A percentile compares a stretch with the other conserved stretches of the same genome.
Evolutionary conservation across 345 rosid species (phyloP).

Genomic region (Punica granatum): DNA sequence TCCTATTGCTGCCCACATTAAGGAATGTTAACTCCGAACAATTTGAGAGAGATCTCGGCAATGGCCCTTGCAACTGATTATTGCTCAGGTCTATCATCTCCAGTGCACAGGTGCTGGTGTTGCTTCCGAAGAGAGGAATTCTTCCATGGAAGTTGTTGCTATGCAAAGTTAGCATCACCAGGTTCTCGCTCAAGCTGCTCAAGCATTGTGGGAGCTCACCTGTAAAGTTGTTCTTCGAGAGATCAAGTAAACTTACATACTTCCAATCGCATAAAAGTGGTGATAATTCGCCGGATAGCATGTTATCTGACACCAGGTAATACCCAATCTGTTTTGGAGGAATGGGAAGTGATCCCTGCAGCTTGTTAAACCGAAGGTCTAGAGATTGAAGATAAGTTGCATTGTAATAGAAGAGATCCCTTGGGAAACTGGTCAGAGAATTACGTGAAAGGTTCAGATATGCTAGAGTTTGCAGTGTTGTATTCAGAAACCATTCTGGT

Average conservation of each 20-base stretch:
- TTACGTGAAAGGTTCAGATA: slow-evolving; percentile 7
- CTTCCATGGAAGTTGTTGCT: slow-evolving; percentile 16
- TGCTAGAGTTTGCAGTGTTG: rapidly evolving
- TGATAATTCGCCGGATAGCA: slow-evolving; percentile 9
- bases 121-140: slow-evolving; percentile 6
- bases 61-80: slow-evolving; percentile 8
- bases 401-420: not conserved
- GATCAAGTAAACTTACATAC: not conserved
- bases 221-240: slow-evolving; percentile 12
- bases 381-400: not conserved
- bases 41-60: slow-evolving; percentile 10
- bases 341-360: slow-evolving; percentile 17
- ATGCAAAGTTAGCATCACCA: not conserved
- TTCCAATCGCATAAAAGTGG: slow-evolving; percentile 8
- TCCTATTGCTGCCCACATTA: not conserved
- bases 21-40: not conserved
- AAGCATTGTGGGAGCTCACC: slow-evolving; percentile 28
- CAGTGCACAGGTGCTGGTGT: not conserved
- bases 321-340: rapidly evolving
- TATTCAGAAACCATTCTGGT: slow-evolving; percentile 16
- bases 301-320: slow-evolving; percentile 19
- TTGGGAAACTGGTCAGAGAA: slow-evolving; percentile 13
- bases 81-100: slow-evolving; percentile 13
- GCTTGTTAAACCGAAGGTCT: slow-evolving; percentile 1
- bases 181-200: not conserved